A percentile compares a stretch with the other conserved stretches of the same genome.
Evolutionary conservation across 2,329 filamentous ascomycete species (phyloP).

Genomic region (Fusarium verticillioides): DNA sequence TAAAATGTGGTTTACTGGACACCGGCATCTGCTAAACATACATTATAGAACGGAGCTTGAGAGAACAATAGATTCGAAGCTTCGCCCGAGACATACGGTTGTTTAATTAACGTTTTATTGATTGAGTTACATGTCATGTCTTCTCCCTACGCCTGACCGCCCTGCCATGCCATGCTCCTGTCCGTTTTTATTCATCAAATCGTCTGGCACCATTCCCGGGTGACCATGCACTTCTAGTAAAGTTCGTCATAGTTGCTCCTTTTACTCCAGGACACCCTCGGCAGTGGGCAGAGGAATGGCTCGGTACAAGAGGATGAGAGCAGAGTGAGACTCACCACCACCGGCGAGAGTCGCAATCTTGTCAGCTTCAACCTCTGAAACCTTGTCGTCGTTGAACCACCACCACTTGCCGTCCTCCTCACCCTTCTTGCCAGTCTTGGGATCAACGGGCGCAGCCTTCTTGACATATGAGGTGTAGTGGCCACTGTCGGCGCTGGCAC

Average conservation of each 20-base stretch:
- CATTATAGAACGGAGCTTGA: not conserved
- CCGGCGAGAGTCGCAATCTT: slow-evolving; percentile 92
- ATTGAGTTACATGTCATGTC: slow-evolving; percentile 28
- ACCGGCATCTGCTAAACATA: not conserved
- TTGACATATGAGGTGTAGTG: slow-evolving; percentile 99
- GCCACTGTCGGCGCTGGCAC: slow-evolving; percentile 94
- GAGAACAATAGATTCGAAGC: not conserved
- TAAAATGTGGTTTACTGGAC: not conserved
- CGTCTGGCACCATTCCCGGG: slow-evolving; percentile 2
- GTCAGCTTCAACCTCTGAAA: slow-evolving; percentile 88
- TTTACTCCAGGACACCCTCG: slow-evolving; percentile 55
- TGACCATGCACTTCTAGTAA: not conserved
- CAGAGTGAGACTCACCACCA: slow-evolving; percentile 88
- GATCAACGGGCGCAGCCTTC: slow-evolving; percentile 80
- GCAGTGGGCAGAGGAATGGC: slow-evolving; percentile 75
- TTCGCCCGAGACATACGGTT: not conserved
- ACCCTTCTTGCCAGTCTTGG: slow-evolving; percentile 78
- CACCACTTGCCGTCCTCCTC: slow-evolving; percentile 97
- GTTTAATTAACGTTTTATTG: slow-evolving; percentile 19
- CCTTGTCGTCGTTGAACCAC: slow-evolving; percentile 99
- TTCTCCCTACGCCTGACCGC: slow-evolving; percentile 30
- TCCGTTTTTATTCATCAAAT: slow-evolving; percentile 23
- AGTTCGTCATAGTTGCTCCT: not conserved
- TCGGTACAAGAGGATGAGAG: slow-evolving; percentile 81
- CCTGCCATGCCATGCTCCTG: slow-evolving; percentile 14